Evolutionary conservation across 2,329 filamentous ascomycete genomes (phyloP), one percentile per base, ranked within the genome.

Genomic region (Curvularia verruculosa): DNA sequence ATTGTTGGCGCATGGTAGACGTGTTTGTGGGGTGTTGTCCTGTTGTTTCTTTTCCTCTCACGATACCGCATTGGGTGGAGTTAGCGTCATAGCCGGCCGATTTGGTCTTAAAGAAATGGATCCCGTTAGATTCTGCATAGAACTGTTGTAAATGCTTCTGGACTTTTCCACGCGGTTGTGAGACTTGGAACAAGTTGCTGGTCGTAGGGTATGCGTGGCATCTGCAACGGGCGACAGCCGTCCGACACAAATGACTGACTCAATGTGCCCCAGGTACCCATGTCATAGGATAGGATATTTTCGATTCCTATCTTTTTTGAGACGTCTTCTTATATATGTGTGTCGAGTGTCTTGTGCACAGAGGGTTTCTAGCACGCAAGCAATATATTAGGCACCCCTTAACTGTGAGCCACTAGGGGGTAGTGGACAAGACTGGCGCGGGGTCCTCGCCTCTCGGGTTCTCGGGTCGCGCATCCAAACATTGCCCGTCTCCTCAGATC

Each of bases 1-100:
- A 79, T 81, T 54, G 79, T 81, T 56, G 79, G 79, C n/a, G 75
- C 75, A 5, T 78, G 76, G 76, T 78, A 67, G 54, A 58, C 21
- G 44, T 18, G 37, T 31, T 34, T 26, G 31, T 55, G n/a, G n/a
- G n/a, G 21, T 52, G 31, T 51, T 43, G 21, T 28, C 24, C 31
- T 37, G n/a, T 29, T 49, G 26, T 24, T 50, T 34, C 13, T 12
- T 34, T 43, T 34, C 26, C 23, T 49, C 26, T 37, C 36, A 31
- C 41, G 18, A 49, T n/a, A 48, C 45, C 64, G 66, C 66, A 68
- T 68, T 59, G 61, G 59, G 56, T 56, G 66, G 66, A 60, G 65
- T 69, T 63, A 55, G 24, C 19, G 23, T 9, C 13, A 31, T 31
- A 21, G 26, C 24, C 13, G 26, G 31, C 31, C 34, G 21, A 31